Base-by-base conservation (phyloP, 2,329 filamentous ascomycete genomes). In the Dendryphion nanum region DNA sequence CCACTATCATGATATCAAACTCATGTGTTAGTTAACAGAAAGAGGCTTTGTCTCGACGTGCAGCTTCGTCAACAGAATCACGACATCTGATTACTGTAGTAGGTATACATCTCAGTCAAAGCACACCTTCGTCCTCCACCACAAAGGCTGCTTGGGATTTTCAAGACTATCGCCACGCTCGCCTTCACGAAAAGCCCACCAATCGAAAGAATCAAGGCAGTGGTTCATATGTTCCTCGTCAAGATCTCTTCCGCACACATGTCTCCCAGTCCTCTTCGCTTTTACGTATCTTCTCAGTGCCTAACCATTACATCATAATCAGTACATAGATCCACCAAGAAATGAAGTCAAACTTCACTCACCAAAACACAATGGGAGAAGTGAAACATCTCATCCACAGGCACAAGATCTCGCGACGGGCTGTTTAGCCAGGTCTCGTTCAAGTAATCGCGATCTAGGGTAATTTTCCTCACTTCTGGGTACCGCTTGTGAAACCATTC, bases 321-420 rank as follows among this genome's bases (percentile, higher is more conserved):
- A n/a, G n/a, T n/a, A n/a, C n/a, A n/a, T n/a, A n/a, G n/a, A n/a
- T n/a, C n/a, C n/a, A n/a, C n/a, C n/a, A n/a, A n/a, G n/a, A n/a
- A n/a, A n/a, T n/a, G n/a, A n/a, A n/a, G n/a, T n/a, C n/a, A n/a
- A n/a, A n/a, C n/a, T n/a, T n/a, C n/a, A n/a, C n/a, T n/a, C n/a
- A n/a, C n/a, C n/a, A n/a, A 18, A 6, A 47, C 44, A 18, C 44
- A 47, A 33, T 47, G 44, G 13, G 44, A 34, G 16, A 45, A 40
- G 24, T 47, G 44, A 18, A 47, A 47, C 30, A 36, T 12, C 17
- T 42, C 40, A 30, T 45, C 42, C 2, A 34, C 36, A 7, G 40
- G 35, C 30, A 45, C 40, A 13, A 24, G 14, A 15, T 40, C 30
- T 16, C 32, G 18, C 6, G 18, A 17, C 3, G 39, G 30, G 35